phyloP scores from a whole-genome alignment of 2,329 filamentous ascomycete genomes.

The Xylariaceae sp. region DNA sequence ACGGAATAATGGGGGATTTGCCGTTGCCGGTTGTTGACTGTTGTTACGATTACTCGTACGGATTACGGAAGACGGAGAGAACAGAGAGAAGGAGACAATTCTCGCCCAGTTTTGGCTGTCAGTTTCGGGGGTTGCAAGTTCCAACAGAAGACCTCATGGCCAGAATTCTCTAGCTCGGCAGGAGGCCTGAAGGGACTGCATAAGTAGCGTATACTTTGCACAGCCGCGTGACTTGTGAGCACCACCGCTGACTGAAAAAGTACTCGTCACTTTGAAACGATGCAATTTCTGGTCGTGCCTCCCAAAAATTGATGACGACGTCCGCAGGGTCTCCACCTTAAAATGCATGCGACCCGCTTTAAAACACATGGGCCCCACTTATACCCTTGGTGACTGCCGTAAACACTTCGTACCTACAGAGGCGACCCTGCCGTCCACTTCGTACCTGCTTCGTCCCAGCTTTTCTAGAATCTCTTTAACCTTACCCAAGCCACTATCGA shows the following conservation, averaged over 20 bases:
- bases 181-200: not conserved
- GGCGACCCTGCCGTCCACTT: not conserved
- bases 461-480: not conserved
- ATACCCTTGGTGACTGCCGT: not conserved
- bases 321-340: not conserved
- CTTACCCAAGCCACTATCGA: slow-evolving; percentile 1
- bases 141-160: too few species aligned
- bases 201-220: not conserved
- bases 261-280: not conserved
- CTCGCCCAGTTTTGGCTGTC: not conserved
- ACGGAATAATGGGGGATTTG: too few species aligned
- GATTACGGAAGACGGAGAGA: too few species aligned
- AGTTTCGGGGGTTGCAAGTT: not conserved
- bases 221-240: too few species aligned
- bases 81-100: too few species aligned
- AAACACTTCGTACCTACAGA: not conserved
- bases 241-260: too few species aligned
- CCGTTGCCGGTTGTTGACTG: too few species aligned
- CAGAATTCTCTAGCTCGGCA: not conserved
- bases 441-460: not conserved
- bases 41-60: too few species aligned
- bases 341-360: not conserved
- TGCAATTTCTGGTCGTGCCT: not conserved
- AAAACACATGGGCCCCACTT: not conserved
- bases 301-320: not conserved